These are phyloP conservation scores for Microascus cirrosus DNA, from an alignment of 2,329 filamentous ascomycete genomes.

Conservation along the genomic window DNA sequence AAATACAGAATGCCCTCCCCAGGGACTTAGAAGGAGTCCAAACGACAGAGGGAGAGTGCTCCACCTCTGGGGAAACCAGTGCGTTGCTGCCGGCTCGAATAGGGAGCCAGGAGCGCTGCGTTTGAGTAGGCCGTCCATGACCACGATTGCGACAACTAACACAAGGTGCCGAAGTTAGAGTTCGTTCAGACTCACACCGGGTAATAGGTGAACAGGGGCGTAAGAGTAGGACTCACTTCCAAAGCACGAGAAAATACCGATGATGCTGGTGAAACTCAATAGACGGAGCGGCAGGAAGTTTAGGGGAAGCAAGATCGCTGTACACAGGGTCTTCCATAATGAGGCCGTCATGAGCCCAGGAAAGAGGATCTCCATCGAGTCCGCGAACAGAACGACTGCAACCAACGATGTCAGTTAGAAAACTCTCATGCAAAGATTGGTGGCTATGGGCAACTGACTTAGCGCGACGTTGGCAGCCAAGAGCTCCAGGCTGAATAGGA, in stretches of 20 bases:
- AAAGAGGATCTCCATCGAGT: slow-evolving; percentile 71
- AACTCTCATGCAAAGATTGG: not conserved
- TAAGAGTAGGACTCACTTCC: slow-evolving; percentile 53
- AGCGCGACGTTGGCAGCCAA: slow-evolving; percentile 82
- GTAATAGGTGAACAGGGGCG: not conserved
- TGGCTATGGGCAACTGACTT: slow-evolving; percentile 4
- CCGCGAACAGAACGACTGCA: slow-evolving; percentile 78
- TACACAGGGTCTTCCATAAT: slow-evolving; percentile 79
- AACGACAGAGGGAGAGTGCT: slow-evolving; percentile 76
- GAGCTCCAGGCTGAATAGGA: slow-evolving; percentile 81
- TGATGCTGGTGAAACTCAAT: slow-evolving; percentile 79
- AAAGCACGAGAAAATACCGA: slow-evolving; percentile 86
- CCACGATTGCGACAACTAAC: slow-evolving; percentile 70
- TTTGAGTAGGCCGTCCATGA: slow-evolving; percentile 81
- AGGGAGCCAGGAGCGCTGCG: slow-evolving; percentile 70
- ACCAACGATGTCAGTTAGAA: not conserved
- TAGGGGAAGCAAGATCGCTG: slow-evolving; percentile 65
- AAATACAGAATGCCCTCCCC: slow-evolving; percentile 59
- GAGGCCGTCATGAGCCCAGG: slow-evolving; percentile 54
- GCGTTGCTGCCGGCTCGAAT: slow-evolving; percentile 65
- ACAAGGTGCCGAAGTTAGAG: not conserved
- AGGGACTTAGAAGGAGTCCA: slow-evolving; percentile 74
- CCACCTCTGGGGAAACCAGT: slow-evolving; percentile 80
- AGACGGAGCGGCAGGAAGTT: slow-evolving; percentile 76
- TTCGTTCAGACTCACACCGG: not conserved